Base-by-base conservation (phyloP, 805 yeast genomes). In the Cyberlindnera bimundalis region DNA sequence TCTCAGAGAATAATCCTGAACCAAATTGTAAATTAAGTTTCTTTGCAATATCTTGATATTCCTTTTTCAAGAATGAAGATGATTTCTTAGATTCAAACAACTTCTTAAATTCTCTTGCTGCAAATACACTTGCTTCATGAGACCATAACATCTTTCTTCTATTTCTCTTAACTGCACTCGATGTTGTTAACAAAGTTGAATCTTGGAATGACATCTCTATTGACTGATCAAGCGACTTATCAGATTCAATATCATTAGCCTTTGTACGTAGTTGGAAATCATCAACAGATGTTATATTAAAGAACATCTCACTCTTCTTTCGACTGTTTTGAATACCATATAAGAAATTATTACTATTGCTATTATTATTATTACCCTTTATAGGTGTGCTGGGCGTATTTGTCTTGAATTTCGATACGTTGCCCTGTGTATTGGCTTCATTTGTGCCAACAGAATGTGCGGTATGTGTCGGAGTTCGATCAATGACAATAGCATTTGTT, bases 21-120 rank as follows among this genome's bases (percentile, higher is more conserved):
- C 43, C 37, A 30, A 47, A 45, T 19, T 18, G 16, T 6, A 6
- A 2, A 29, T 47, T 47, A 30, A 47, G 27, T 21, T 24, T 33
- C 3, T 40, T 31, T 5, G 51, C 48, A 20, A 47, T 34, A 18
- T 29, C 38, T 16, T 42, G 48, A 17, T 47, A 47, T 36, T 47
- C 51, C 15, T 19, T 44, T 33, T 44, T 44, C 40, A 47, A 17
- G 33, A 47, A 45, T 2, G 51, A 47, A 6, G 51, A 42, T 11
- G 48, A 44, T n/a, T 33, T 42, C 30, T 47, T 47, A 12, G 10
- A 13, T 12, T 33, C 38, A 12, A 30, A 42, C 3, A 47, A 29
- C n/a, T 16, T 26, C 23, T 37, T 42, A 40, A 47, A 47, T 43
- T 44, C 45, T 2, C 15, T 5, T 6, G 51, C 51, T 18, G 51